A percentile compares a stretch with the other conserved stretches of the same genome.
phyloP scores from a whole-genome alignment of 2,329 filamentous ascomycete species.

The Aspergillus thermomutatus region DNA sequence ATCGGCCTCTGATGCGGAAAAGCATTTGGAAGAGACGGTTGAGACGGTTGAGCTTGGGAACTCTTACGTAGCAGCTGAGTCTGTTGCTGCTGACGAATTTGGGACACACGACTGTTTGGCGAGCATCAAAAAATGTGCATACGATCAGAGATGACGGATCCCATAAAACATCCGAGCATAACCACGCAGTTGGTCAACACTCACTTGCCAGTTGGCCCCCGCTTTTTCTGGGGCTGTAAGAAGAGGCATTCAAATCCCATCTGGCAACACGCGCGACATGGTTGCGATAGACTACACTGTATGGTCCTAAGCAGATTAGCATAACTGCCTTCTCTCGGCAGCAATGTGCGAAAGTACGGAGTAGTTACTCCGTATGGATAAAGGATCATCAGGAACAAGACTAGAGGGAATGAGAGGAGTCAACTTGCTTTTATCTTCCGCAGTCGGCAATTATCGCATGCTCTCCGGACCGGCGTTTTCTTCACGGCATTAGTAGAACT shows the following conservation, averaged over 20 bases:
- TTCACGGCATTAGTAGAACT: slow-evolving; percentile 14
- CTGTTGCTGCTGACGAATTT: slow-evolving; percentile 38
- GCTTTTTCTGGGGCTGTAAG: slow-evolving; percentile 41
- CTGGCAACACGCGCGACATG: slow-evolving; percentile 37
- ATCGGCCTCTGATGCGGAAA: slow-evolving; percentile 23
- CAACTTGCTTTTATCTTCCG: slow-evolving; percentile 35
- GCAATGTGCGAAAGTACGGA: too few relatives aligned
- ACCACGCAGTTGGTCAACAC: slow-evolving; percentile 11
- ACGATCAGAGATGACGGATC: slow-evolving; percentile 3
- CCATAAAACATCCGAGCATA: not conserved
- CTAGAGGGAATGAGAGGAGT: not conserved
- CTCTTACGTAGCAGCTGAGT: slow-evolving; percentile 17
- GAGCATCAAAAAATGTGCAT: not conserved
- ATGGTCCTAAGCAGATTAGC: slow-evolving; percentile 1
- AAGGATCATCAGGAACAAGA: slow-evolving; percentile 1
- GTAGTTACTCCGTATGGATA: not conserved
- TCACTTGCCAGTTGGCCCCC: slow-evolving; percentile 38
- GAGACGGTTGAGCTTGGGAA: slow-evolving; percentile 10
- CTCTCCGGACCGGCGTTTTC: slow-evolving; percentile 24
- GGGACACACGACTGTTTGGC: slow-evolving; percentile 31
- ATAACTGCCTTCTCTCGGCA: not conserved
- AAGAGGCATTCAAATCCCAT: slow-evolving; percentile 42
- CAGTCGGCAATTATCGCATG: slow-evolving; percentile 43
- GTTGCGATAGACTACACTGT: slow-evolving; percentile 40
- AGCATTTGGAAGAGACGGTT: slow-evolving; percentile 14